Evolutionary conservation across 768 basidiomycete genomes (phyloP), one percentile per base, ranked within the genome.

Genomic region (Phlebiopsis flavidoalba): DNA sequence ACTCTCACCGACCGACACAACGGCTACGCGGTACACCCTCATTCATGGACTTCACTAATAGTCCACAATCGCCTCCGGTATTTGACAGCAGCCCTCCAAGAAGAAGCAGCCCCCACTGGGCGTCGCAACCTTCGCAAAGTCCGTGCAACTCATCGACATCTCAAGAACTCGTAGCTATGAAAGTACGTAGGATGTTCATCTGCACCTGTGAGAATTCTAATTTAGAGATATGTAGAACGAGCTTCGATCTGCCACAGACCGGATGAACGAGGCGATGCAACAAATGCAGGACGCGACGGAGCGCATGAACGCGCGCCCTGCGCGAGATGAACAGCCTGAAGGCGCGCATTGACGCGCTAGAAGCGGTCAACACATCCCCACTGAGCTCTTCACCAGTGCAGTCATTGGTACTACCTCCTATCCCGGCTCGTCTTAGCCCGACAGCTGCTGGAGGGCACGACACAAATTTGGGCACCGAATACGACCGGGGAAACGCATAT

Each of bases 191-290:
- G 8, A 8, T 47, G 10, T 24, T 21, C 17, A 1, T 40, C 15
- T 46, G 3, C 57, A 12, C 6, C 22, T 21, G 45, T 47, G 46
- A 31, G 3, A 15, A 47, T 11, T 2, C 43, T 17, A 10, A 47
- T 19, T 26, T 35, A 5, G 26, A 1, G 5, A 55, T n/a, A 35
- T n/a, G 14, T 31, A 59, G 58, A 6, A 24, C 7, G 48, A 52
- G 58, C 48, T 59, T 19, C 19, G 33, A 6, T 36, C 21, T 22
- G 49, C 49, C 8, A 37, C n/a, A 8, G 35, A 52, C 35, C 47
- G 40, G 48, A 59, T 59, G 58, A 47, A 59, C 26, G 12, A 21
- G 36, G 58, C 58, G 31, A 59, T 59, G 58, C 48, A 36, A 12
- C 49, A 59, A 49, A 59, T 59, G 36, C 33, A 36, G 14, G 35